phyloP scores from a whole-genome alignment of 352 stramenopile genomes.

The Globisporangium orthogonon region DNA sequence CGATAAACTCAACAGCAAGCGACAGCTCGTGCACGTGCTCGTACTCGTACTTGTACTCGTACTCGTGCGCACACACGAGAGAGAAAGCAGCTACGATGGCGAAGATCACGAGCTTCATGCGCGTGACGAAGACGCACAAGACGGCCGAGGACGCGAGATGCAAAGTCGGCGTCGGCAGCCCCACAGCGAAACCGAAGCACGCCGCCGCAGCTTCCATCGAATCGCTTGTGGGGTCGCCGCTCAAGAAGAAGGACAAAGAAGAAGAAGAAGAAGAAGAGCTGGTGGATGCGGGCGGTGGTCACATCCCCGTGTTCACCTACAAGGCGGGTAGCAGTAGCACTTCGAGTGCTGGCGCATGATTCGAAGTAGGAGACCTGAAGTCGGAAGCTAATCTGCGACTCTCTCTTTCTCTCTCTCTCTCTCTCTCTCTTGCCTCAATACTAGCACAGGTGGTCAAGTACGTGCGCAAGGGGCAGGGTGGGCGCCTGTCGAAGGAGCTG shows the following conservation, averaged over 20 bases:
- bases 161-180: conserved; percentile 3
- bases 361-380: too few relatives aligned
- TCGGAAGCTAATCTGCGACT: too few relatives aligned
- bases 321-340: conserved; percentile 12
- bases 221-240: neutral
- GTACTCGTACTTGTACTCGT: too few relatives aligned
- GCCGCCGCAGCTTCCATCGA: neutral
- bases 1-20: too few relatives aligned
- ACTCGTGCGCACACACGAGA: neutral
- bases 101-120: conserved; percentile 69
- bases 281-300: conserved; percentile 14
- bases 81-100: conserved; percentile 25
- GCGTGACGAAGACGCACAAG: conserved; percentile 52
- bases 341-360: neutral
- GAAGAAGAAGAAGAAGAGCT: conserved; percentile 10
- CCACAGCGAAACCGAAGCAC: neutral
- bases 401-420: too few relatives aligned
- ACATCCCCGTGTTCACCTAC: conserved; percentile 59
- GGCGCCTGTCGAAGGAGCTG: conserved; percentile 25
- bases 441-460: conserved; percentile 44
- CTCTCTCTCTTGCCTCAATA: too few relatives aligned
- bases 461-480: conserved; percentile 24
- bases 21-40: too few relatives aligned
- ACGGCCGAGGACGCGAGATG: conserved; percentile 19
- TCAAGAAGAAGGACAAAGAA: conserved; percentile 6